Evolutionary conservation across 2,329 filamentous ascomycete genomes (phyloP).

Genomic region (Claviceps sp.): DNA sequence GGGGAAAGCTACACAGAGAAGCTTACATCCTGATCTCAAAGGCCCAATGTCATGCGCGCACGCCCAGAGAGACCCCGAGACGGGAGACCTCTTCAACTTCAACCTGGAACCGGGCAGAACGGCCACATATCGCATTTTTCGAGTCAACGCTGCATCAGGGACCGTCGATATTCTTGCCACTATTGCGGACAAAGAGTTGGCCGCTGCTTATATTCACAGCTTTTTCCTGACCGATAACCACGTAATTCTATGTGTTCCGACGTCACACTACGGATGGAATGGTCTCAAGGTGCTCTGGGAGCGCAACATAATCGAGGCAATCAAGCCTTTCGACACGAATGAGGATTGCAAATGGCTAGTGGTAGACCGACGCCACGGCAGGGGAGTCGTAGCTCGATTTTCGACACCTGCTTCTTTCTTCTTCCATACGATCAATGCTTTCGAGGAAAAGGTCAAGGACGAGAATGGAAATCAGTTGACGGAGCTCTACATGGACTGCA

Average conservation of each 20-base stretch:
- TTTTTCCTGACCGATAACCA: constrained; percentile 60
- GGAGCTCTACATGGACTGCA: constrained; percentile 51
- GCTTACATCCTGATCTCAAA: constrained; percentile 53
- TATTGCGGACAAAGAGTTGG: constrained; percentile 34
- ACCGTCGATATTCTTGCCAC: constrained; percentile 58
- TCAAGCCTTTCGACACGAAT: constrained; percentile 46
- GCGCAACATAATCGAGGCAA: constrained; percentile 53
- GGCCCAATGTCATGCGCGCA: constrained; percentile 60
- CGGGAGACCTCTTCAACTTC: constrained; percentile 69
- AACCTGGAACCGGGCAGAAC: constrained; percentile 52
- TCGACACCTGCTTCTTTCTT: constrained; percentile 57
- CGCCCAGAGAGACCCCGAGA: constrained; percentile 54
- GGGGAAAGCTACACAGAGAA: constrained; percentile 43
- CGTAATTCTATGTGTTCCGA: constrained; percentile 61
- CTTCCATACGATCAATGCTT: constrained; percentile 71
- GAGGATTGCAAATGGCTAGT: constrained; percentile 57
- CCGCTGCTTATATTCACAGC: constrained; percentile 68
- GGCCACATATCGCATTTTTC: constrained; percentile 56
- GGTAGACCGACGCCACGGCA: constrained; percentile 48
- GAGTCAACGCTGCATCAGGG: constrained; percentile 46
- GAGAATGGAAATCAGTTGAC: constrained; percentile 17
- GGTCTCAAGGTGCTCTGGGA: constrained; percentile 51
- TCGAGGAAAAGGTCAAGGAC: constrained; percentile 40
- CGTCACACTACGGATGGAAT: constrained; percentile 41
- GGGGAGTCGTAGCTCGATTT: constrained; percentile 56